phyloP scores from a whole-genome alignment of 108 stramenopile genomes.

The Schizochytrium sp. region DNA sequence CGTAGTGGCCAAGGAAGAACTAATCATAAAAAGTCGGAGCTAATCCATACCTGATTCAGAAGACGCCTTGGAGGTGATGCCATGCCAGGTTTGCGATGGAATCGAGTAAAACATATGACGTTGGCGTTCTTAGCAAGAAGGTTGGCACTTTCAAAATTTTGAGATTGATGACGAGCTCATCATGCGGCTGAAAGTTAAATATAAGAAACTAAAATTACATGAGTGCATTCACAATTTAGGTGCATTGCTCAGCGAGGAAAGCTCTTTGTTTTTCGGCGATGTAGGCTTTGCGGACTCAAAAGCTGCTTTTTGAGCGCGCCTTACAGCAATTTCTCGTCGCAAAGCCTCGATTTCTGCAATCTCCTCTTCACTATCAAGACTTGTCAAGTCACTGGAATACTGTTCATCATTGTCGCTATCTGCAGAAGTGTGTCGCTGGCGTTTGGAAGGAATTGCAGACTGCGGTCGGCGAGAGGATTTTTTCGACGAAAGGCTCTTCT shows the following conservation, averaged over 20 bases:
- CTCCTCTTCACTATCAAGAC: slow-evolving; percentile 34
- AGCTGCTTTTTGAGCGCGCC: neutral
- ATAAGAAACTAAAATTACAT: no score
- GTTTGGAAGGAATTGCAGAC: neutral
- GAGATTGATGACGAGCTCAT: no score
- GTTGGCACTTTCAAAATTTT: no score
- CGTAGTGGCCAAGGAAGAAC: no score
- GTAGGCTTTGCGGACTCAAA: neutral
- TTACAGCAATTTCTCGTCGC: neutral
- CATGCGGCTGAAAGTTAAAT: no score
- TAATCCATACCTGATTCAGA: no score
- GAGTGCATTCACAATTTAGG: neutral
- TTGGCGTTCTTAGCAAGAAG: no score
- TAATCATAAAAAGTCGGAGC: no score
- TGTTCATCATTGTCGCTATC: neutral
- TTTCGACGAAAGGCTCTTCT: no score
- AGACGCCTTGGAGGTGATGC: no score
- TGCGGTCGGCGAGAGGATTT: neutral
- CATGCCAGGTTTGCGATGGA: no score
- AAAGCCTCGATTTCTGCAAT: slow-evolving; percentile 11
- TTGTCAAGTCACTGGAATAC: neutral
- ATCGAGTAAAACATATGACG: no score
- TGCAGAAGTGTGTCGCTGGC: neutral
- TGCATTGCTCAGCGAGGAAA: neutral
- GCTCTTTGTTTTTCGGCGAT: neutral